These are phyloP conservation scores for Kurtzmaniella quercitrusa DNA, from an alignment of 1,139 yeast genomes.

Conservation along the genomic window DNA sequence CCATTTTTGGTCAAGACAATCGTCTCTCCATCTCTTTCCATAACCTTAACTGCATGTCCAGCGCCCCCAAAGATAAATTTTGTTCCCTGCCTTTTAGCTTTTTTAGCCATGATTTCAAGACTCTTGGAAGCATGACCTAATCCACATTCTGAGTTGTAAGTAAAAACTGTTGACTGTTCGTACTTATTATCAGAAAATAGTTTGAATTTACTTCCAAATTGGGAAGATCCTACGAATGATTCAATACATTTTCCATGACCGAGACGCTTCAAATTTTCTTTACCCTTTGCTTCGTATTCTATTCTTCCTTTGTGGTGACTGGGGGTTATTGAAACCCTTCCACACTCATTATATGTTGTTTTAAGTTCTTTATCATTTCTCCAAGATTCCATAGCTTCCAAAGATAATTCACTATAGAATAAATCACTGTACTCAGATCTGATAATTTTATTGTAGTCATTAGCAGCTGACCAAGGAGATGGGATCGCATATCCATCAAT, in stretches of 20 bases:
- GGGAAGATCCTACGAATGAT: conserved; percentile 19
- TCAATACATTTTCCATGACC: conserved; percentile 25
- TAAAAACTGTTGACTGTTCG: conserved; percentile 7
- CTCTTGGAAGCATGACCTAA: conserved; percentile 23
- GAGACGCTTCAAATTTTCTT: conserved; percentile 22
- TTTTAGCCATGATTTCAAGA: conserved; percentile 13
- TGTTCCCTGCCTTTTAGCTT: conserved; percentile 20
- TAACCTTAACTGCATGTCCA: conserved; percentile 6
- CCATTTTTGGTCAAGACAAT: conserved; percentile 19
- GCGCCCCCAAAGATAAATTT: conserved; percentile 20
- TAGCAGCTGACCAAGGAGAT: conserved; percentile 47
- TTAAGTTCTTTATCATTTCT: conserved; percentile 26
- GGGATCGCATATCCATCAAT: conserved; percentile 40
- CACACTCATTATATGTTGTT: conserved; percentile 30
- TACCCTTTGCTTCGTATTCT: conserved; percentile 27
- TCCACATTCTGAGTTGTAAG: conserved; percentile 23
- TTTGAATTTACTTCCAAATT: conserved; percentile 20
- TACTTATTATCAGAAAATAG: conserved; percentile 20
- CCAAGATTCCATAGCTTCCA: conserved; percentile 40
- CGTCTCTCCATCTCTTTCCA: conserved; percentile 9
- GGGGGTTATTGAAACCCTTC: conserved; percentile 21
- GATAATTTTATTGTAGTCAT: conserved; percentile 45
- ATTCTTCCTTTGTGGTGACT: conserved; percentile 17
- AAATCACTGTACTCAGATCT: conserved; percentile 36
- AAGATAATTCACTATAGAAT: conserved; percentile 31